Conservation (phyloP, 140 eudicot genomes). For the Ambrosia hybrid region DNA sequence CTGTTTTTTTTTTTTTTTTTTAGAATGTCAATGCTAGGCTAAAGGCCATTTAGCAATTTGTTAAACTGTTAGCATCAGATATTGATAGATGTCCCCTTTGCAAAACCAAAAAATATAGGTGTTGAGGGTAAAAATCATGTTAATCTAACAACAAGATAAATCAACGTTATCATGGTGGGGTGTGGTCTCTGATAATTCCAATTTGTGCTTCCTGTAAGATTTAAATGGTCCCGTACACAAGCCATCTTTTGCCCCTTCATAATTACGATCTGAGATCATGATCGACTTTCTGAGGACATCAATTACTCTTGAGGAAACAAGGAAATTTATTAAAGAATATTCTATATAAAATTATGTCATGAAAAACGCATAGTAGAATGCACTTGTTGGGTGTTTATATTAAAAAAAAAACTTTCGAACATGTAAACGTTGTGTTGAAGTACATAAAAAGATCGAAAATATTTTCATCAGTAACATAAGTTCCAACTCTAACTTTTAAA, state of each 20-base stretch:
- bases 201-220: constrained; percentile 11
- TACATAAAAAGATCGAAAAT: background rate
- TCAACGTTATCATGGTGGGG: constrained; percentile 22
- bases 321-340: constrained; percentile 16
- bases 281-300: constrained; percentile 13
- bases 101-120: background rate
- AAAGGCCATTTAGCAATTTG: background rate
- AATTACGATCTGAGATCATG: constrained; percentile 22
- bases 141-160: constrained; percentile 1
- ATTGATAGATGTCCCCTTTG: background rate
- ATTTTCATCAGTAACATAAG: too few relatives aligned
- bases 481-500: too few relatives aligned
- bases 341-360: constrained; percentile 2
- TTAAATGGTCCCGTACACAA: constrained; percentile 23
- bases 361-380: background rate
- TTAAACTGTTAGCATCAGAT: background rate
- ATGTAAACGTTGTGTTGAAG: background rate
- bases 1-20: too few relatives aligned
- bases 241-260: constrained; percentile 6
- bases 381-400: background rate
- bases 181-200: background rate
- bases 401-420: background rate
- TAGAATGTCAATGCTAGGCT: too few relatives aligned
- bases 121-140: constrained; percentile 8
- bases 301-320: constrained; percentile 11